phyloP scores from a whole-genome alignment of 768 basidiomycete species.

The Favolaschia claudopus region DNA sequence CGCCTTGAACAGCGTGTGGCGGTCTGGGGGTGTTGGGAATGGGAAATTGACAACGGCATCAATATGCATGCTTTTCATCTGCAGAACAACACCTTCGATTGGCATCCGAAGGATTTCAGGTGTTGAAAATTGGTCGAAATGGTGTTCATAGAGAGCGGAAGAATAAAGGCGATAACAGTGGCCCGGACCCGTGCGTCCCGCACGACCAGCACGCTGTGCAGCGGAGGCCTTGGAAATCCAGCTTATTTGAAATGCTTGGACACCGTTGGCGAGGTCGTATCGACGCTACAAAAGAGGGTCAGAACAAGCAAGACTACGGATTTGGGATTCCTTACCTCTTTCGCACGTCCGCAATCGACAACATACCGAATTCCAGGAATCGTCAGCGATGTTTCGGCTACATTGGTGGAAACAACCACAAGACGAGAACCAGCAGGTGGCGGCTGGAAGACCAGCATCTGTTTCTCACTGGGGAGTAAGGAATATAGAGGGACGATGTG shows the following conservation, averaged over 20 bases:
- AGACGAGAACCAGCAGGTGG: conserved; percentile 85
- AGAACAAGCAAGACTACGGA: not conserved
- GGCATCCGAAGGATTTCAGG: conserved; percentile 97
- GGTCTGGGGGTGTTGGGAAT: conserved; percentile 95
- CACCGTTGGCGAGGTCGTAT: conserved; percentile 81
- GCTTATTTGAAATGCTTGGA: conserved; percentile 90
- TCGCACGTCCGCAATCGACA: conserved; percentile 94
- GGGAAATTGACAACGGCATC: conserved; percentile 97
- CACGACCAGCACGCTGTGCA: conserved; percentile 92
- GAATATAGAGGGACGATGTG: conserved; percentile 95
- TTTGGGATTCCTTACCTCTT: conserved; percentile 67
- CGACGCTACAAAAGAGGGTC: conserved; percentile 61
- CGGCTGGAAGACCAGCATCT: conserved; percentile 90
- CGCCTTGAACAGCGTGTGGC: conserved; percentile 74
- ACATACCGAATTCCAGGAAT: conserved; percentile 98
- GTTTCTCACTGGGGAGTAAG: conserved; percentile 89
- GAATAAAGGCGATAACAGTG: conserved; percentile 99
- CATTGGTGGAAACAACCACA: conserved; percentile 95
- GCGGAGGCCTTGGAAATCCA: conserved; percentile 98
- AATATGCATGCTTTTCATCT: conserved; percentile 99
- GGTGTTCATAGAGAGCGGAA: conserved; percentile 91
- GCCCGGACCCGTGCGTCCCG: conserved; percentile 96
- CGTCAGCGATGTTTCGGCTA: conserved; percentile 96
- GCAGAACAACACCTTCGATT: conserved; percentile 94
- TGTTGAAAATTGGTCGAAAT: conserved; percentile 85